A percentile compares a stretch with the other conserved stretches of the same genome.
phyloP scores from a whole-genome alignment of 108 stramenopile genomes.

The Thalassiosira profunda region DNA sequence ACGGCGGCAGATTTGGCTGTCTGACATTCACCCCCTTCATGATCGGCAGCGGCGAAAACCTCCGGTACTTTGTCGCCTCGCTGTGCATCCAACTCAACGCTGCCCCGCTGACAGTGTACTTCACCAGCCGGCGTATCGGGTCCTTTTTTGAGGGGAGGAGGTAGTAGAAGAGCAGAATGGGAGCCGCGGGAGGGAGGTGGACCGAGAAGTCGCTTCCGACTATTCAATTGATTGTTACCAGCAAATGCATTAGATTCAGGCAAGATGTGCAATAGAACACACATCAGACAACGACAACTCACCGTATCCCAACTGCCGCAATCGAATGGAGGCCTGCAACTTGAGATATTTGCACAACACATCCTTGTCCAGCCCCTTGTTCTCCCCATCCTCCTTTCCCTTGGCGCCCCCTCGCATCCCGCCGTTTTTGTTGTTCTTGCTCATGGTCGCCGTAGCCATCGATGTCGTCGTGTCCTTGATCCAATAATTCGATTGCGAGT shows the following conservation, averaged over 20 bases:
- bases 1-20: conserved; percentile 72
- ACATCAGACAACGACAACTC: too few species aligned
- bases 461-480: conserved; percentile 40
- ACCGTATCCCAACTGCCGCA: conserved; percentile 50
- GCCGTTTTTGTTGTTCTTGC: too few species aligned
- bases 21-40: conserved; percentile 44
- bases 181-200: conserved; percentile 80
- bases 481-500: conserved; percentile 26
- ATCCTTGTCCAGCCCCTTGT: conserved; percentile 20
- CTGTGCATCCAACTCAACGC: conserved; percentile 76
- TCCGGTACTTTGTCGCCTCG: conserved; percentile 65
- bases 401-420: too few species aligned
- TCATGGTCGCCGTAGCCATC: conserved; percentile 38
- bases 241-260: too few species aligned
- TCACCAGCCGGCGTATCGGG: conserved; percentile 14
- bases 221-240: too few species aligned
- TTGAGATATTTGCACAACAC: conserved; percentile 33
- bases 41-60: conserved; percentile 63
- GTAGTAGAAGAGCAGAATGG: conserved; percentile 65
- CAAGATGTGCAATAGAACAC: too few species aligned
- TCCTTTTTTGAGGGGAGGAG: conserved; percentile 52
- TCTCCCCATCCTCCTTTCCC: too few species aligned
- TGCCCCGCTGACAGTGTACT: conserved; percentile 47
- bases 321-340: conserved; percentile 34
- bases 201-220: conserved; percentile 71